A percentile compares a stretch with the other conserved stretches of the same genome.
These are phyloP conservation scores for Notholithocarpus densiflorus DNA, from an alignment of 306 rosid genomes.

Conservation along the genomic window DNA sequence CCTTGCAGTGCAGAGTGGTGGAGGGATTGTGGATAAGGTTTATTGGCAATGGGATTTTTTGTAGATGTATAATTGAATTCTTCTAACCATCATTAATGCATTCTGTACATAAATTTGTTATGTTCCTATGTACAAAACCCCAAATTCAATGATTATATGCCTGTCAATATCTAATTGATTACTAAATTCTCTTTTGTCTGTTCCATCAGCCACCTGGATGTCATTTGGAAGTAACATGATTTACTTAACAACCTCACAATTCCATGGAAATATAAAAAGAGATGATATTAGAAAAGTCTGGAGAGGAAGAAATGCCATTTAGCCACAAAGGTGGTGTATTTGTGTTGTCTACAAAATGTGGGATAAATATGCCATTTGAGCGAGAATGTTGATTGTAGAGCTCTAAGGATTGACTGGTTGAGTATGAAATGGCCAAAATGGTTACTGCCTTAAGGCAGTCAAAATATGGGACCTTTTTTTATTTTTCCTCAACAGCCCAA, in stretches of 20 bases:
- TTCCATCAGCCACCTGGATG: neutral
- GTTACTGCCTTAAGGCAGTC: too few species aligned
- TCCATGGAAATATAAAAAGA: neutral
- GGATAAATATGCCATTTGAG: too few species aligned
- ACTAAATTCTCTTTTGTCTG: neutral
- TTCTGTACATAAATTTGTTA: constrained; percentile 57
- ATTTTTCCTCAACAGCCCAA: too few species aligned
- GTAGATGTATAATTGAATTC: constrained; percentile 37
- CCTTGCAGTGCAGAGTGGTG: constrained; percentile 96
- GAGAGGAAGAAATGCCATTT: neutral
- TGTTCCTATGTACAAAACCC: constrained; percentile 32
- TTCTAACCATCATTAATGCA: constrained; percentile 70
- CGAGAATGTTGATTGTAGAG: too few species aligned
- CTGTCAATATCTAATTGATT: constrained; percentile 19
- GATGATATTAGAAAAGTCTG: neutral
- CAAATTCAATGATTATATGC: neutral
- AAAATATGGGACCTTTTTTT: too few species aligned
- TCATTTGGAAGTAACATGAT: neutral
- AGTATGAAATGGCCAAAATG: too few species aligned
- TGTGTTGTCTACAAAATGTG: too few species aligned
- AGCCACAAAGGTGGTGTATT: neutral
- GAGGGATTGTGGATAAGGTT: constrained; percentile 95
- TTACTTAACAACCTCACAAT: neutral
- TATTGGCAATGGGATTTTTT: constrained; percentile 97
- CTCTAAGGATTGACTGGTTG: too few species aligned